These are phyloP conservation scores for Nissolia schottii DNA, from an alignment of 306 rosid species.

Conservation along the genomic window DNA sequence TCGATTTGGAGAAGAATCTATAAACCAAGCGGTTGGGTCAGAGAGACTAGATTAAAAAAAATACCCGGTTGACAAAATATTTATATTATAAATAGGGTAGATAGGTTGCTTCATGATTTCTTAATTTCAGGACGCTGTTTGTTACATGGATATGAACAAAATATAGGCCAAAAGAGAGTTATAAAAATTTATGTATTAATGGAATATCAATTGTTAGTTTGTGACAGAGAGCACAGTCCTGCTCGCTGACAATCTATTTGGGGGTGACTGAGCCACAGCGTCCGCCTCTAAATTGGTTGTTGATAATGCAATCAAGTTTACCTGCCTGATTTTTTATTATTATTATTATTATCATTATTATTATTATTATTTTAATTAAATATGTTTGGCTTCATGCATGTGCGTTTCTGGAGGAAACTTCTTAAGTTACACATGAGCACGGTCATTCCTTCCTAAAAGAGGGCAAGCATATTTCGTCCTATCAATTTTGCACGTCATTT, in stretches of 20 bases:
- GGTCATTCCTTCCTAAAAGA: not conserved
- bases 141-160: conserved; percentile 28
- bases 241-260: not conserved
- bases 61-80: conserved; percentile 31
- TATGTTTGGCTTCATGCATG: not conserved
- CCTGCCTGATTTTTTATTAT: not conserved
- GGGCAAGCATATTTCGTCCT: not conserved
- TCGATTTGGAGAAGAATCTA: not conserved
- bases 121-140: conserved; percentile 33
- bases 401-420: conserved; percentile 3
- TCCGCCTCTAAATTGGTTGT: not conserved
- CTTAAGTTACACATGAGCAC: not conserved
- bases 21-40: not conserved
- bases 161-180: not conserved
- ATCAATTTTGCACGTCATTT: not conserved
- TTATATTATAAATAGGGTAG: conserved; percentile 5
- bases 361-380: not conserved
- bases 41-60: not conserved
- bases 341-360: not conserved
- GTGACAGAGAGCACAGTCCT: not conserved
- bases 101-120: not conserved
- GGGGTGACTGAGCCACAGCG: not conserved
- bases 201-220: not conserved
- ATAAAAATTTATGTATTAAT: no score
- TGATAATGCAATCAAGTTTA: not conserved